Evolutionary conservation across 768 basidiomycete species (phyloP).

Genomic region (Serpula lacrymans): DNA sequence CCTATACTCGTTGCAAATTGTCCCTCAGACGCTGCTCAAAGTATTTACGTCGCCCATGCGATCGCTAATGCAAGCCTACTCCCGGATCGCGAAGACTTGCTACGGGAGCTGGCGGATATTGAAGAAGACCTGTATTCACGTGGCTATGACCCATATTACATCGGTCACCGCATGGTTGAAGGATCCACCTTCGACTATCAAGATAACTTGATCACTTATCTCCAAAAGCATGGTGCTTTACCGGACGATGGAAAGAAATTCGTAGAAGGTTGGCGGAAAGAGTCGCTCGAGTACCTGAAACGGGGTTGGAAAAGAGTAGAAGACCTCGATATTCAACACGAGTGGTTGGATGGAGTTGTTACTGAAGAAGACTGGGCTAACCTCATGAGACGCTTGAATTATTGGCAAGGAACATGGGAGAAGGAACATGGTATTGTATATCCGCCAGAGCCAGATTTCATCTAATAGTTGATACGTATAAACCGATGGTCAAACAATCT

Average conservation of each 20-base stretch:
- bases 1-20: constrained; percentile 46
- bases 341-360: constrained; percentile 47
- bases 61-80: constrained; percentile 42
- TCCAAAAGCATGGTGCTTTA: constrained; percentile 26
- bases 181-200: constrained; percentile 37
- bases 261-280: constrained; percentile 49
- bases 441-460: constrained; percentile 9
- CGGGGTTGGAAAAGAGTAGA: constrained; percentile 47
- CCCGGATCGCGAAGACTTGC: constrained; percentile 34
- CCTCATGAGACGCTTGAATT: constrained; percentile 43
- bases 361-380: constrained; percentile 51
- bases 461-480: too few species aligned
- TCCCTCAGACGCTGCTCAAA: constrained; percentile 49
- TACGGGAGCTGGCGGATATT: constrained; percentile 35
- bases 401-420: constrained; percentile 56
- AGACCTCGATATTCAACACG: constrained; percentile 31
- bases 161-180: constrained; percentile 44
- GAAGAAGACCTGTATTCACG: constrained; percentile 38
- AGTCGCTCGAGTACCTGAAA: constrained; percentile 32
- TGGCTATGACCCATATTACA: constrained; percentile 46
- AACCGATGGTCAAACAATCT: too few species aligned
- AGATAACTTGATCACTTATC: constrained; percentile 23
- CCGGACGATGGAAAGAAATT: constrained; percentile 41
- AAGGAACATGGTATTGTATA: constrained; percentile 16
- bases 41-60: constrained; percentile 41